Base-by-base conservation (phyloP, 2,329 filamentous ascomycete genomes). In the Aureobasidium zeae region DNA sequence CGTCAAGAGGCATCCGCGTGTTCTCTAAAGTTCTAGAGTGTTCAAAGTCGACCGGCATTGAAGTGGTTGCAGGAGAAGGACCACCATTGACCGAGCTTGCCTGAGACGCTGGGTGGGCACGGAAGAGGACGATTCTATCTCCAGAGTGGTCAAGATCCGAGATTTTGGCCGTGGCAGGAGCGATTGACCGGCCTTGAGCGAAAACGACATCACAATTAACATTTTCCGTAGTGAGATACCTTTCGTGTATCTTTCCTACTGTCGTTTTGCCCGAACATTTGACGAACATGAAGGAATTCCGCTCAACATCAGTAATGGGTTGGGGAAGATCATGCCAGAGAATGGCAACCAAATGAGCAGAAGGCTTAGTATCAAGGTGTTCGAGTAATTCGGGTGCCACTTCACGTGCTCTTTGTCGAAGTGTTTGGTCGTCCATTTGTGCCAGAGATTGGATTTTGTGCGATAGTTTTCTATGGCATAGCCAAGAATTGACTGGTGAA, bases 271-370 rank as follows among this genome's bases (percentile, higher is more conserved):
- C 58, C n/a, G 59, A 52, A 12, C 52, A 55, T 25, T 59, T 58
- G 44, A 64, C 53, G 60, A 63, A 67, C 1, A 62, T 41, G 35
- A 64, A 32, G 61, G 34, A 63, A 57, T 1, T 53, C 41, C 3
- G 51, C 24, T 3, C 47, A 47, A 3, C 44, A 21, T 21, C 52
- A 53, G 13, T 54, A 42, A 30, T 54, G 50, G 15, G 48, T 39
- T 15, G 17, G 2, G 44, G 22, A 11, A 25, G 20, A 15, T 45
- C 46, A 16, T 49, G 45, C 29, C 28, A 37, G 30, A 65, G 51
- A n/a, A 67, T 50, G 11, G 55, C 63, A 11, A 65, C 54, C 53
- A 58, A 59, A 41, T 53, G 62, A 12, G 55, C 49, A 19, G 50
- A 53, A 1, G 54, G 22, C 16, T 55, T 56, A 3, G 41, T 19